Evolutionary conservation across 1,284 basidiomycete genomes (phyloP), one percentile per base, ranked within the genome.

Genomic region (Puccinia horiana): DNA sequence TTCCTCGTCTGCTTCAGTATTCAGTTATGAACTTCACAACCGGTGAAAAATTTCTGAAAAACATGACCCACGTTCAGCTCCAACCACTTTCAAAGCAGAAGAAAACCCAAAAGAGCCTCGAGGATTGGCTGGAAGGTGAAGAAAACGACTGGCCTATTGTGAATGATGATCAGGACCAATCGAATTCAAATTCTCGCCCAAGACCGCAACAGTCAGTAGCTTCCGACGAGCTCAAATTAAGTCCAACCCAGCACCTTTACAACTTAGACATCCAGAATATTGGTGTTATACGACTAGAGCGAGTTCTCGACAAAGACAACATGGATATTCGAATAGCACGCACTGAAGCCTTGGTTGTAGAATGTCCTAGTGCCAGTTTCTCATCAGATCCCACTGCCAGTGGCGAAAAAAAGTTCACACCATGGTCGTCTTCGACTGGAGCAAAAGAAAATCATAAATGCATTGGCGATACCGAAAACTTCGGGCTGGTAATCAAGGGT

Each of bases 1-100:
- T 74, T 29, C 84, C 84, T 20, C 78, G 82, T 65, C 79, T 76
- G 58, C 83, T 84, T 26, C 82, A 84, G 67, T 84, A 84, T 76
- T 82, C 81, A 56, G 75, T 83, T n/a, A 65, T 80, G n/a, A 63
- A 69, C 44, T 82, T 83, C n/a, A 82, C 74, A 3, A 76, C 80
- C 35, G 80, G 83, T 42, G 44, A 83, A 63, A 79, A 76, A 61
- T 70, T 58, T 12, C 35, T 58, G 11, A 76, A 32, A 40, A 76
- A 82, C 40, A 44, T 82, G 37, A 80, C 76, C 49, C 79, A 76
- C 49, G 40, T 58, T 26, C 56, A 83, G 61, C 69, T 83, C 8
- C 54, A 42, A 26, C 65, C 70, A 67, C 54, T 56, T 23, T 44
- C 77, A 16, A 83, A 79, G 44, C 54, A 72, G 37, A 52, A 70